Evolutionary conservation across 441 rosid species (phyloP).

Genomic region (Heliophila coronopifolia): DNA sequence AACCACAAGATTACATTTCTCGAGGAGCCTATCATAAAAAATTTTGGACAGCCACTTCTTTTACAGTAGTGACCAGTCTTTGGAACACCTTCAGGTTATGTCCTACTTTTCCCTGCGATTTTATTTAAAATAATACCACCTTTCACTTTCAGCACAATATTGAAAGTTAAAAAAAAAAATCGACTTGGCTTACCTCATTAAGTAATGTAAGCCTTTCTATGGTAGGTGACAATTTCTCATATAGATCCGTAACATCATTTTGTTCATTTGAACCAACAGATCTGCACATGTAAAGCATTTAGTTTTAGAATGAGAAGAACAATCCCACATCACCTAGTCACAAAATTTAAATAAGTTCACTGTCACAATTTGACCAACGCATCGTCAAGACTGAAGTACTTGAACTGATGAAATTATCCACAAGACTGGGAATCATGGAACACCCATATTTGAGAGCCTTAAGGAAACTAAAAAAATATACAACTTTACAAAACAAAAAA

Average conservation of each 20-base stretch:
- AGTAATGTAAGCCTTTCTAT: conserved; percentile 76
- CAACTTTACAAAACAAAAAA: no score
- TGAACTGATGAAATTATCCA: no score
- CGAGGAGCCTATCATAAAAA: conserved; percentile 26
- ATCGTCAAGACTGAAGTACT: no score
- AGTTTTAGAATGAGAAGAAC: no score
- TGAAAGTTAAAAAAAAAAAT: no score
- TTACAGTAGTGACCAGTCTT: conserved; percentile 61
- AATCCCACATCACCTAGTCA: no score
- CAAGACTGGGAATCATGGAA: no score
- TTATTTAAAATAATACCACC: background rate
- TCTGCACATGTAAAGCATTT: conserved; percentile 33
- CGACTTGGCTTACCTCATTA: conserved; percentile 54
- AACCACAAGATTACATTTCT: conserved; percentile 7
- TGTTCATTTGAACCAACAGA: conserved; percentile 34
- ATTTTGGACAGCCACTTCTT: conserved; percentile 60
- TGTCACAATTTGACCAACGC: no score
- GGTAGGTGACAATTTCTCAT: conserved; percentile 56
- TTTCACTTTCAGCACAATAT: background rate
- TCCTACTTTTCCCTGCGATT: conserved; percentile 70
- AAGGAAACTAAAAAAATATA: no score
- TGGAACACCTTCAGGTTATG: conserved; percentile 69
- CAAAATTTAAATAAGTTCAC: no score
- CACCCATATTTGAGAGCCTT: no score
- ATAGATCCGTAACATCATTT: conserved; percentile 42